These are phyloP conservation scores for Fonsecaea multimorphosa DNA, from an alignment of 2,329 filamentous ascomycete genomes.

Conservation along the genomic window DNA sequence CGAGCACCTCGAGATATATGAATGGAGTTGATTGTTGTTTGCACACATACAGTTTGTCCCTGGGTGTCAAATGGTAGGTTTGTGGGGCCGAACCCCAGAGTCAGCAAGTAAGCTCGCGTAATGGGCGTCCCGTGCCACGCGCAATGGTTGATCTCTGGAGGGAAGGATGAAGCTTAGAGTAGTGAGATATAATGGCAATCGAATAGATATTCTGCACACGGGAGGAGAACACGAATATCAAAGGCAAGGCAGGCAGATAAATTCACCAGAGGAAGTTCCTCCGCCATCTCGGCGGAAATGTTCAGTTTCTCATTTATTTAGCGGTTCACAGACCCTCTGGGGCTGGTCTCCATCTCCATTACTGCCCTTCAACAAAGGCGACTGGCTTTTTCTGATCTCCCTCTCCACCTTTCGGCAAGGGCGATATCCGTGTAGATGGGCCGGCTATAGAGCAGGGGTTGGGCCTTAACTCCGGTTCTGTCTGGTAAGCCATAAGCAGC, in stretches of 20 bases:
- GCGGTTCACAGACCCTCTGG: background rate
- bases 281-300: background rate
- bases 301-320: background rate
- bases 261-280: background rate
- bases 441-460: background rate
- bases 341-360: background rate
- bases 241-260: background rate
- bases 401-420: conserved; percentile 15
- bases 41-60: background rate
- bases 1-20: background rate
- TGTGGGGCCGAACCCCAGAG: conserved; percentile 6
- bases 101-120: conserved; percentile 11
- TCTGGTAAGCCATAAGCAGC: background rate
- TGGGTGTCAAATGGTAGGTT: background rate
- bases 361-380: background rate
- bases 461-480: background rate
- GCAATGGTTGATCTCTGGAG: background rate
- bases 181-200: background rate
- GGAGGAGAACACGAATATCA: background rate
- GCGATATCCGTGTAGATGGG: conserved; percentile 7
- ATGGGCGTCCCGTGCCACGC: conserved; percentile 5
- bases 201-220: background rate
- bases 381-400: background rate
- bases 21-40: background rate
- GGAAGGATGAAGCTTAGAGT: conserved; percentile 2